phyloP scores from a whole-genome alignment of 1,284 basidiomycete genomes.

The Fistulinella cinereoalba region DNA sequence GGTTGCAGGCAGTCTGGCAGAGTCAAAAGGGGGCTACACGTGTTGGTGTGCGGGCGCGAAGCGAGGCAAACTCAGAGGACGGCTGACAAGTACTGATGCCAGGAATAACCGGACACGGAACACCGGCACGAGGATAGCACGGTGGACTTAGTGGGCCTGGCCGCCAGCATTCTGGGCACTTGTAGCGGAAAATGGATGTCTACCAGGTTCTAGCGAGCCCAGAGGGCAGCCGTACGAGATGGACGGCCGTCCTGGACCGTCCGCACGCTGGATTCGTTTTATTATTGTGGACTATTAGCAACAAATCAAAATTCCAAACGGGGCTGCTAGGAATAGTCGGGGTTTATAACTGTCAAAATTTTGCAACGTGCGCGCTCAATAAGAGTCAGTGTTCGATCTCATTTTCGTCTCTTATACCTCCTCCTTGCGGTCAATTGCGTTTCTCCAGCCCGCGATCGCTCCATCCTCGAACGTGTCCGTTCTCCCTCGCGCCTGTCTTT shows the following conservation, averaged over 20 bases:
- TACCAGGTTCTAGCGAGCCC: slow-evolving; percentile 14
- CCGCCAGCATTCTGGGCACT: slow-evolving; percentile 9
- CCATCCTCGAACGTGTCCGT: slow-evolving; percentile 1
- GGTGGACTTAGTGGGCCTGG: background rate
- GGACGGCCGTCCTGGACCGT: slow-evolving; percentile 17
- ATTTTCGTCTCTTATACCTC: slow-evolving; percentile 26
- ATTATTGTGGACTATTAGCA: slow-evolving; percentile 11
- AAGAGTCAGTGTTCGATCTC: slow-evolving; percentile 9
- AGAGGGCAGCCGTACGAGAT: too few species aligned
- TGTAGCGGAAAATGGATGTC: slow-evolving; percentile 13
- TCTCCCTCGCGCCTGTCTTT: slow-evolving; percentile 6
- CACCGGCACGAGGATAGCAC: slow-evolving; percentile 20
- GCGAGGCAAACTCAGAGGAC: slow-evolving; percentile 12
- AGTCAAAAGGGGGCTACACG: background rate
- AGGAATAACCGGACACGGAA: slow-evolving; percentile 17
- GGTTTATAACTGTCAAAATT: slow-evolving; percentile 32
- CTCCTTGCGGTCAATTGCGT: slow-evolving; percentile 2
- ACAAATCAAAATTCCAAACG: slow-evolving; percentile 16
- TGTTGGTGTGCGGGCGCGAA: slow-evolving; percentile 5
- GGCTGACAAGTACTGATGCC: slow-evolving; percentile 1
- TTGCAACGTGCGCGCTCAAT: slow-evolving; percentile 26
- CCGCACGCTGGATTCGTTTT: background rate
- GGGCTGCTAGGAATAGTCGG: slow-evolving; percentile 30
- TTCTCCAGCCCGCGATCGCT: slow-evolving; percentile 20
- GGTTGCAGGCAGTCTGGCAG: background rate